phyloP scores from a whole-genome alignment of 2,329 filamentous ascomycete species.

The Hypoxylon sp. region DNA sequence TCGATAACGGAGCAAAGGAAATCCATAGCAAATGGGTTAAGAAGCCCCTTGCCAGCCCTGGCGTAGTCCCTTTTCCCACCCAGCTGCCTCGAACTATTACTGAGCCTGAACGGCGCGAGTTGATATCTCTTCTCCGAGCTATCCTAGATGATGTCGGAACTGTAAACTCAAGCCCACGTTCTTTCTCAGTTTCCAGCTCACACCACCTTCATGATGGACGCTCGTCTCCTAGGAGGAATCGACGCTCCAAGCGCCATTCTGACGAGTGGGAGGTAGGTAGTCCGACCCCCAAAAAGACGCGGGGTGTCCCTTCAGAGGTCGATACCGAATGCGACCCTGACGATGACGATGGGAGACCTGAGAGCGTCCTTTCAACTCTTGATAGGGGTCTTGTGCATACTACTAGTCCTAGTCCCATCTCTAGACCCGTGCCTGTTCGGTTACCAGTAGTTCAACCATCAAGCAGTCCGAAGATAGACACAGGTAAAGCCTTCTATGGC shows the following conservation, averaged over 20 bases:
- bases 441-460: conserved; percentile 8
- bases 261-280: conserved; percentile 34
- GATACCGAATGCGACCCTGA: conserved; percentile 29
- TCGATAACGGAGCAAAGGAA: conserved; percentile 35
- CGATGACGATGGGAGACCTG: conserved; percentile 27
- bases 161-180: conserved; percentile 8
- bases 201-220: conserved; percentile 20
- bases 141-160: conserved; percentile 37
- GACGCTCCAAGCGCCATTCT: conserved; percentile 38
- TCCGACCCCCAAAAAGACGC: conserved; percentile 36
- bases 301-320: conserved; percentile 24
- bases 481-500: conserved; percentile 20
- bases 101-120: conserved; percentile 37
- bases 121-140: conserved; percentile 34
- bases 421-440: conserved; percentile 28
- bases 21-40: conserved; percentile 43
- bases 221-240: conserved; percentile 23
- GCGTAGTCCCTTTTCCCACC: conserved; percentile 33
- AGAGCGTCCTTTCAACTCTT: conserved; percentile 36
- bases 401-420: conserved; percentile 6
- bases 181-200: conserved; percentile 7
- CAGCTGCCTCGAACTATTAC: conserved; percentile 38
- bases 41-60: conserved; percentile 37
- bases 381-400: conserved; percentile 34
- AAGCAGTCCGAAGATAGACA: conserved; percentile 5